Conservation (phyloP, 179 eudicot species). For the Heliamphora pulchella region DNA sequence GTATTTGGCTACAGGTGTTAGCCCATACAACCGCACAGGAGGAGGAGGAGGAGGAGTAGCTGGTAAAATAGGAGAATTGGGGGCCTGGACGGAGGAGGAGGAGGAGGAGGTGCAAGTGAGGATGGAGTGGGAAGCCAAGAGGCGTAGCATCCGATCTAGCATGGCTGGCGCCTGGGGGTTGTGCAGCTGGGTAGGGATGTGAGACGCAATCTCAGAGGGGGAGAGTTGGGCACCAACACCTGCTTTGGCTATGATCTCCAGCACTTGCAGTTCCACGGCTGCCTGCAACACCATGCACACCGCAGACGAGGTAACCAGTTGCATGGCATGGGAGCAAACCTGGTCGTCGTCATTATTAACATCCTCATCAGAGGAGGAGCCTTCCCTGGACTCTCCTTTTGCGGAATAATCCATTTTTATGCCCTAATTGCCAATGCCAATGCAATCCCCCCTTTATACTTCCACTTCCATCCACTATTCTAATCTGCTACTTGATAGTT, state of each 20-base stretch:
- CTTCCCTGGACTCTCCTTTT: no score
- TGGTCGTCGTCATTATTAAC: no score
- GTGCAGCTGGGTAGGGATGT: not conserved
- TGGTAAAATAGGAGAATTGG: no score
- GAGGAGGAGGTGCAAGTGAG: not conserved
- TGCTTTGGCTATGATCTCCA: conserved; percentile 19
- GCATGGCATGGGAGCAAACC: not conserved
- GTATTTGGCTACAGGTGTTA: conserved; percentile 16
- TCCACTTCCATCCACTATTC: no score
- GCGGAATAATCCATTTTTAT: no score
- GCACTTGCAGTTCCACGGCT: conserved; percentile 3
- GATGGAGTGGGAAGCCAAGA: conserved; percentile 7
- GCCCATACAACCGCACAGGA: conserved; percentile 3
- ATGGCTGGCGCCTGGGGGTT: not conserved
- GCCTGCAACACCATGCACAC: conserved; percentile 17
- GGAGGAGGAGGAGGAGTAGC: not conserved
- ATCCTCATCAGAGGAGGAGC: no score
- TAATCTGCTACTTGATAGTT: no score
- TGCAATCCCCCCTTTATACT: no score
- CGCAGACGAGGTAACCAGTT: not conserved
- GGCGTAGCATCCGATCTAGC: conserved; percentile 23
- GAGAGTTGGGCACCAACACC: conserved; percentile 10
- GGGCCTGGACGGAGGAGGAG: not conserved
- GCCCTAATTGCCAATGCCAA: no score
- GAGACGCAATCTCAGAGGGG: conserved; percentile 5